Conservation (phyloP, 73 alveolate genomes). For the Paramecium pentaurelia region DNA sequence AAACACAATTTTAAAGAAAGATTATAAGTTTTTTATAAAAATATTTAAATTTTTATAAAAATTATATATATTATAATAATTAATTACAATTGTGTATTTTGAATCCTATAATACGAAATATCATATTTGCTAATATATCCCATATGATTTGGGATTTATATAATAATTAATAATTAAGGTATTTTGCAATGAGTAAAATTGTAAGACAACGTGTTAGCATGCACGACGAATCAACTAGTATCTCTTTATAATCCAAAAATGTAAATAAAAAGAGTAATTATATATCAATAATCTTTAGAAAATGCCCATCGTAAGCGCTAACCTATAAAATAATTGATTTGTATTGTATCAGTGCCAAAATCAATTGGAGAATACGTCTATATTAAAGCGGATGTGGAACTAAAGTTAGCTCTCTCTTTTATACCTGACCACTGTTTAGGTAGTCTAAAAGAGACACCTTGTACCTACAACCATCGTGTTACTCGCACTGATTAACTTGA, state of each 20-base stretch:
- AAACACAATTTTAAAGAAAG: not conserved
- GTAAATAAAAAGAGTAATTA: not conserved
- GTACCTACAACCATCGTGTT: constrained; percentile 14
- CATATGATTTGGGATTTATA: not conserved
- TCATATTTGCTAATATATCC: not conserved
- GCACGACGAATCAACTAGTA: not conserved
- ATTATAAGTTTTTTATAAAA: not conserved
- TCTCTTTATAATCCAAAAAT: not conserved
- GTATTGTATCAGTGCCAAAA: constrained; percentile 16
- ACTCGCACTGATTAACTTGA: constrained; percentile 36
- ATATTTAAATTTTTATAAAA: not conserved
- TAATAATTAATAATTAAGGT: not conserved
- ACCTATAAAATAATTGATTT: not conserved
- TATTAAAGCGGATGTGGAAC: constrained; percentile 18
- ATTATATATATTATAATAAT: not conserved
- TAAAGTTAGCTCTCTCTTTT: constrained; percentile 22
- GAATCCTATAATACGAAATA: not conserved
- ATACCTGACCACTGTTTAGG: constrained; percentile 6
- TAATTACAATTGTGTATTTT: not conserved
- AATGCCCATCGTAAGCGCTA: not conserved
- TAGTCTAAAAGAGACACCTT: constrained; percentile 2
- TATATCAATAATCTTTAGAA: not conserved
- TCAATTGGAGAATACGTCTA: not conserved
- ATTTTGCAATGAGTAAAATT: constrained; percentile 5
- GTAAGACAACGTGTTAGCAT: constrained; percentile 2